Evolutionary conservation across 768 basidiomycete genomes (phyloP).

Genomic region (Pilatotrama ljubarskyi): DNA sequence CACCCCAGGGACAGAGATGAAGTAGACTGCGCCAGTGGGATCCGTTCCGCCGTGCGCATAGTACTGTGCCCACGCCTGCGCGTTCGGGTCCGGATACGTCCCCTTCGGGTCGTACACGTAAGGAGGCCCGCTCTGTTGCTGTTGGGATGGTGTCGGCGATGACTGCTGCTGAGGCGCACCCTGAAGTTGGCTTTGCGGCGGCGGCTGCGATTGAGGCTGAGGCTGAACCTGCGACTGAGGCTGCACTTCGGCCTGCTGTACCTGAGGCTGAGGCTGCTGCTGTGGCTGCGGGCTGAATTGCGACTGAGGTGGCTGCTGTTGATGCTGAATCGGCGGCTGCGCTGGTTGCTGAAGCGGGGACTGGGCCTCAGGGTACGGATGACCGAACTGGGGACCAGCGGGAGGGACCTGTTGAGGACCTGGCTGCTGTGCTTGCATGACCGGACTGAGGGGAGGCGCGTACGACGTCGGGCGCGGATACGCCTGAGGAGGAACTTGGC

Average conservation of each 20-base stretch:
- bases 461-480: conserved; percentile 24
- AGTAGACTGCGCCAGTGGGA: conserved; percentile 75
- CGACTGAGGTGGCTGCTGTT: conserved; percentile 28
- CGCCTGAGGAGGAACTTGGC: conserved; percentile 29
- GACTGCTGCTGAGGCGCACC: conserved; percentile 36
- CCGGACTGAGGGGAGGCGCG: conserved; percentile 16
- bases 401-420: conserved; percentile 7
- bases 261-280: conserved; percentile 24
- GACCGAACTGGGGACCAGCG: conserved; percentile 2
- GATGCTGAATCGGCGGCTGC: conserved; percentile 24
- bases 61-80: conserved; percentile 86
- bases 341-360: conserved; percentile 29
- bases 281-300: conserved; percentile 38
- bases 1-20: conserved; percentile 74
- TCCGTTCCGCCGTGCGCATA: conserved; percentile 81
- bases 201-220: conserved; percentile 30
- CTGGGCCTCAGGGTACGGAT: conserved; percentile 28
- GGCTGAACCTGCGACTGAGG: conserved; percentile 28
- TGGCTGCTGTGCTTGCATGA: conserved; percentile 1
- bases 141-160: conserved; percentile 34
- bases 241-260: conserved; percentile 29
- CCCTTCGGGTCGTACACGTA: conserved; percentile 61
- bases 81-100: conserved; percentile 76
- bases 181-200: conserved; percentile 28
- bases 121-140: conserved; percentile 42